phyloP scores from a whole-genome alignment of 2,329 filamentous ascomycete species.

The Arthrobotrys sinensis region DNA sequence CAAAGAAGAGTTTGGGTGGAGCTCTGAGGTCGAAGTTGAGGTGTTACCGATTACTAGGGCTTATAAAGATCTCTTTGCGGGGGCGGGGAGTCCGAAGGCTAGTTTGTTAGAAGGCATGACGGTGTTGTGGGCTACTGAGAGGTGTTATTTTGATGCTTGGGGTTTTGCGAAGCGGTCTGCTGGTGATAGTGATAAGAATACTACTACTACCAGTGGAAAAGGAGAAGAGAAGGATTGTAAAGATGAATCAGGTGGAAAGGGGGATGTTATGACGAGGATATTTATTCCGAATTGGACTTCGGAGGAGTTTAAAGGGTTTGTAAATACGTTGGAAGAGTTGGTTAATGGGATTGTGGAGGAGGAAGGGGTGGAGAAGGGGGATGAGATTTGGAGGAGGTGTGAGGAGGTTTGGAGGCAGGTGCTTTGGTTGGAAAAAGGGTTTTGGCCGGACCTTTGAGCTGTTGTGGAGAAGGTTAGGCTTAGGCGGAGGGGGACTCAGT shows the following conservation, averaged over 20 bases:
- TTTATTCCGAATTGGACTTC: constrained; percentile 65
- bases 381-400: constrained; percentile 39
- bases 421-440: constrained; percentile 68
- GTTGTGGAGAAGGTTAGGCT: neutral
- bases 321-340: constrained; percentile 24
- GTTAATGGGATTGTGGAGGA: constrained; percentile 36
- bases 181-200: neutral
- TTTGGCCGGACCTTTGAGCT: constrained; percentile 66
- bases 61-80: constrained; percentile 37
- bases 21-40: neutral
- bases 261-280: constrained; percentile 64
- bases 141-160: constrained; percentile 49
- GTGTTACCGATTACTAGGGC: constrained; percentile 29
- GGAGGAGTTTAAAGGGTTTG: constrained; percentile 37
- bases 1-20: constrained; percentile 27
- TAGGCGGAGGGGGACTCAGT: too few relatives aligned
- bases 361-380: constrained; percentile 27
- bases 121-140: constrained; percentile 41
- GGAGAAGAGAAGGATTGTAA: neutral
- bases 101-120: constrained; percentile 39
- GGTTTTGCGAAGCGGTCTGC: constrained; percentile 23
- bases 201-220: constrained; percentile 19
- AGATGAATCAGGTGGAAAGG: constrained; percentile 62
- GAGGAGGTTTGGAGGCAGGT: constrained; percentile 69
- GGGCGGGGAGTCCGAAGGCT: constrained; percentile 14